A percentile compares a stretch with the other conserved stretches of the same genome.
phyloP scores from a whole-genome alignment of 2,329 filamentous ascomycete species.

The Aureobasidium sp. region DNA sequence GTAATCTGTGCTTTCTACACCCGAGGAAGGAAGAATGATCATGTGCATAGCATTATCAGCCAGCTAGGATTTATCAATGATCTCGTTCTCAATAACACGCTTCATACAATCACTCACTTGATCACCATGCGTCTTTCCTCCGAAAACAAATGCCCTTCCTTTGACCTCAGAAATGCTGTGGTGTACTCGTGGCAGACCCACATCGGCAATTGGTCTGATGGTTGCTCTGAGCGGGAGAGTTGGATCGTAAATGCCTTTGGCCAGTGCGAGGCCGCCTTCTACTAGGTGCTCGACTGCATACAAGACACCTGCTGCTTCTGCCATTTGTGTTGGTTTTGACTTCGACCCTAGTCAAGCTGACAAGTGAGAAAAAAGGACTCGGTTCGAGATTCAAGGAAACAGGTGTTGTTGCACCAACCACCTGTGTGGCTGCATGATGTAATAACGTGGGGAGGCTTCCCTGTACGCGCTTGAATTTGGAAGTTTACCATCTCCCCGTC shows the following conservation, averaged over 20 bases:
- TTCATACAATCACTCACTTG: background rate
- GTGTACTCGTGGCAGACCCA: conserved; percentile 41
- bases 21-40: conserved; percentile 43
- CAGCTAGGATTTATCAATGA: background rate
- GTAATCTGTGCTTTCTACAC: conserved; percentile 38
- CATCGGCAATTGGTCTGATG: conserved; percentile 41
- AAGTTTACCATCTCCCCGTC: too few relatives aligned
- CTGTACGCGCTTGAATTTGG: too few relatives aligned
- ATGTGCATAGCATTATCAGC: conserved; percentile 48
- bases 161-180: conserved; percentile 50
- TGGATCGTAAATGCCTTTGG: conserved; percentile 41
- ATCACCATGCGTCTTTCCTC: conserved; percentile 31
- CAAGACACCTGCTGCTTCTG: conserved; percentile 33
- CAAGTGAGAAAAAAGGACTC: too few relatives aligned
- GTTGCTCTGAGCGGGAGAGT: conserved; percentile 47
- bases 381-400: background rate
- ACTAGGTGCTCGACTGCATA: conserved; percentile 31
- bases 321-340: conserved; percentile 17
- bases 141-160: conserved; percentile 51
- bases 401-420: too few relatives aligned
- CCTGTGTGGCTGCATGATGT: too few relatives aligned
- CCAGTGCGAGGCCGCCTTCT: conserved; percentile 39
- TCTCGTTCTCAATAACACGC: too few relatives aligned
- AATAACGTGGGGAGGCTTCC: too few relatives aligned
- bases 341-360: background rate